These are phyloP conservation scores for Pulicaria dysenterica DNA, from an alignment of 129 eudicot species.

Conservation along the genomic window DNA sequence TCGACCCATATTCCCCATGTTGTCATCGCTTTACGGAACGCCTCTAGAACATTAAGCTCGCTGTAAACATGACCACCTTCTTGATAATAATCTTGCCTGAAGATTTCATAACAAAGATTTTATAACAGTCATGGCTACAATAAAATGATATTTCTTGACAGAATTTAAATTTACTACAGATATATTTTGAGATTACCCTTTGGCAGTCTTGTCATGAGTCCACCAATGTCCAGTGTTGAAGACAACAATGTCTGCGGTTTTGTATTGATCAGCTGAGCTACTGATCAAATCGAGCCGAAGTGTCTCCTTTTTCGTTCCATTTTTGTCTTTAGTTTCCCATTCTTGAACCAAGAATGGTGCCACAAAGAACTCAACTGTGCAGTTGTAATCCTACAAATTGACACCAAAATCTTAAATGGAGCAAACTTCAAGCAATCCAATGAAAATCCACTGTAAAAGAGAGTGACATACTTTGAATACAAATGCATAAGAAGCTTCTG, in stretches of 20 bases:
- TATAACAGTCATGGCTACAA: constrained; percentile 4
- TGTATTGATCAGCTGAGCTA: constrained; percentile 48
- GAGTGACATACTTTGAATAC: constrained; percentile 58
- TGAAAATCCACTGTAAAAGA: neutral
- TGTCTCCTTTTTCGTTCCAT: constrained; percentile 51
- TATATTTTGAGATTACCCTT: constrained; percentile 47
- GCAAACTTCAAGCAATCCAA: neutral
- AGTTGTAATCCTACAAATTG: constrained; percentile 45
- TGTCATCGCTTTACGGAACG: constrained; percentile 81
- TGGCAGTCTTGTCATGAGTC: constrained; percentile 63
- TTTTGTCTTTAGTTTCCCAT: constrained; percentile 48
- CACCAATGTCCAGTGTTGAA: constrained; percentile 78
- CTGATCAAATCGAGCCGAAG: constrained; percentile 62
- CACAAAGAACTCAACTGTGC: constrained; percentile 58
- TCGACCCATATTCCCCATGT: constrained; percentile 98
- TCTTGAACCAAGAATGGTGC: constrained; percentile 70
- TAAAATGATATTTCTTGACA: neutral
- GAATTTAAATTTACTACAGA: neutral
- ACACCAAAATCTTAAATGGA: neutral
- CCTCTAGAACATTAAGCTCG: constrained; percentile 69
- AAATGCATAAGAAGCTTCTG: constrained; percentile 75
- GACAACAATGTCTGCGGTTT: constrained; percentile 54
- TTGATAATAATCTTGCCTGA: constrained; percentile 66
- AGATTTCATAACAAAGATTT: constrained; percentile 17
- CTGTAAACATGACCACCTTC: constrained; percentile 67